A percentile compares a stretch with the other conserved stretches of the same genome.
Evolutionary conservation across 805 yeast genomes (phyloP).

Genomic region (Zygotorulaspora sp.): DNA sequence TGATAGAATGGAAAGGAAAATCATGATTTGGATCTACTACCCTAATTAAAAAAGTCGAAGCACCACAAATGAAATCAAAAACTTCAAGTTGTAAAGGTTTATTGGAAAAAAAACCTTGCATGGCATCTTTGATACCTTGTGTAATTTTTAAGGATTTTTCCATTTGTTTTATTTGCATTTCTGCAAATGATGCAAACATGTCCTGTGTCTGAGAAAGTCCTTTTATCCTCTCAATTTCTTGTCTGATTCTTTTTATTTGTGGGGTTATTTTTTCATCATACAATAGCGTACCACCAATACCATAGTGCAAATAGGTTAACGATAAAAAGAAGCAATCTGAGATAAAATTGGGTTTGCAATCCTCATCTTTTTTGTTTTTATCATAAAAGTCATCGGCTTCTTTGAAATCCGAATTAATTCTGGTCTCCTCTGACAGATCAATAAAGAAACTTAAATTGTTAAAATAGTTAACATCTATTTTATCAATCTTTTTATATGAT

Average conservation of each 20-base stretch:
- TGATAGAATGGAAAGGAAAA: conserved; percentile 50
- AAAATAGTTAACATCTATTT: conserved; percentile 71
- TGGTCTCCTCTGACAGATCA: conserved; percentile 75
- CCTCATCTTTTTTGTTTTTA: conserved; percentile 35
- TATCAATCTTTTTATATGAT: conserved; percentile 61
- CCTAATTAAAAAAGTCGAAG: conserved; percentile 64
- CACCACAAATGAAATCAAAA: conserved; percentile 73
- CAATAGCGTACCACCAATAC: conserved; percentile 72
- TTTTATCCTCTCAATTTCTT: conserved; percentile 36
- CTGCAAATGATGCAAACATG: conserved; percentile 32
- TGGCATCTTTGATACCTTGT: conserved; percentile 49
- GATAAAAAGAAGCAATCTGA: conserved; percentile 83
- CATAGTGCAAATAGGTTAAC: conserved; percentile 77
- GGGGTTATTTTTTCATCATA: conserved; percentile 52
- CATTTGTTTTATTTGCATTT: conserved; percentile 47
- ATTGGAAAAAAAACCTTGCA: conserved; percentile 59
- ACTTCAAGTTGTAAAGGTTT: conserved; percentile 57
- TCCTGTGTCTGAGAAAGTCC: conserved; percentile 19
- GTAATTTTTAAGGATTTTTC: conserved; percentile 39
- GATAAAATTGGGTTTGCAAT: conserved; percentile 63
- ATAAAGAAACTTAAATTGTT: conserved; percentile 46
- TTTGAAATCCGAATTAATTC: conserved; percentile 67
- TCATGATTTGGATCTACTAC: conserved; percentile 67
- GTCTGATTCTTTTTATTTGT: conserved; percentile 45
- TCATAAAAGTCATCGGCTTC: conserved; percentile 61